Evolutionary conservation across 129 eudicot genomes (phyloP).

Genomic region (Escallonia herrerae): DNA sequence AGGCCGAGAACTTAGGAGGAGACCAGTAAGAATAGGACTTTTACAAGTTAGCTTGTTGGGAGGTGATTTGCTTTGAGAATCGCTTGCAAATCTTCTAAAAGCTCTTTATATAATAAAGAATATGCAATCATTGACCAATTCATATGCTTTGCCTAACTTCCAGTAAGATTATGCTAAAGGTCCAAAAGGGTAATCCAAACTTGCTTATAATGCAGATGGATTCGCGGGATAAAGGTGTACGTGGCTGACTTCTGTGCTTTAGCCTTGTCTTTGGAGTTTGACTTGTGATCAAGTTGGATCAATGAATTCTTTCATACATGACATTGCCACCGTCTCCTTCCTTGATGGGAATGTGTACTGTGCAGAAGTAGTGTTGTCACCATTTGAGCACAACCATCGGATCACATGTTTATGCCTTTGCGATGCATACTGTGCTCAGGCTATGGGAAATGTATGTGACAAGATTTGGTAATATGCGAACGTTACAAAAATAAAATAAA

Average conservation of each 20-base stretch:
- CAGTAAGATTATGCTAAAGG: background rate
- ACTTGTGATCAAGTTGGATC: no score
- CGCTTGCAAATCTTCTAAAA: conserved; percentile 11
- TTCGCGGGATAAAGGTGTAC: background rate
- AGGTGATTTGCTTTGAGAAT: conserved; percentile 10
- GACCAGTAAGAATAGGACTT: conserved; percentile 16
- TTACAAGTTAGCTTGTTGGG: conserved; percentile 8
- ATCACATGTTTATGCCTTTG: no score
- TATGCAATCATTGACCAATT: conserved; percentile 14
- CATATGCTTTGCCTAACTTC: conserved; percentile 18
- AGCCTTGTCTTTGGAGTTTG: background rate
- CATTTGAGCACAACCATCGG: no score
- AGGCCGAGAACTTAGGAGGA: conserved; percentile 12
- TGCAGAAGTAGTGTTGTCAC: no score
- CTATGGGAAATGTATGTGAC: no score
- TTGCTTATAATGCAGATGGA: background rate
- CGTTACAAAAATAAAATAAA: no score
- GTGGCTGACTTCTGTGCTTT: background rate
- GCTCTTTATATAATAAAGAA: background rate
- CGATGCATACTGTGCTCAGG: no score
- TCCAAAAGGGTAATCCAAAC: background rate
- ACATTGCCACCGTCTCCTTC: no score
- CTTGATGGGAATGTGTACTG: no score
- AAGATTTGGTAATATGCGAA: no score
- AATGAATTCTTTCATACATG: no score